Evolutionary conservation across 78 protist genomes (phyloP).

Genomic region (Planoprotostelium fungivorum): DNA sequence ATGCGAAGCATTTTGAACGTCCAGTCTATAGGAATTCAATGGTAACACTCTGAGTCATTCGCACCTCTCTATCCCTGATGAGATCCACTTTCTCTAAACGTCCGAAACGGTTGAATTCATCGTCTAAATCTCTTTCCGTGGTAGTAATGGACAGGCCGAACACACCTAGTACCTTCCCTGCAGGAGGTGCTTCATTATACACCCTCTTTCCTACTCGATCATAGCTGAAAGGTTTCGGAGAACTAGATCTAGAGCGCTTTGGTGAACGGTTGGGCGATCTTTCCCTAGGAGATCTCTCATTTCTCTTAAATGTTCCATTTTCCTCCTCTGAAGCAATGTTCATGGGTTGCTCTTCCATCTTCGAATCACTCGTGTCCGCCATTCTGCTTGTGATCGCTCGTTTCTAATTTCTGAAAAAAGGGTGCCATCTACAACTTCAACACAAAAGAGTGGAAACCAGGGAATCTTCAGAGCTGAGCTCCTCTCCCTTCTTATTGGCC

Average conservation of each 20-base stretch:
- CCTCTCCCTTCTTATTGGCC: too few relatives aligned
- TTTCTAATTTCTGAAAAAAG: too few relatives aligned
- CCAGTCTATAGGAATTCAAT: constrained; percentile 8
- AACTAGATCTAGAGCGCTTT: background rate
- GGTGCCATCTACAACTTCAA: too few relatives aligned
- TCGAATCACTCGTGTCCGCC: too few relatives aligned
- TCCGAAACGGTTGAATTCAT: constrained; percentile 33
- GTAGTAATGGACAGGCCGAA: constrained; percentile 41
- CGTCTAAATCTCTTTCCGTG: constrained; percentile 8
- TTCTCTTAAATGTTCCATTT: too few relatives aligned
- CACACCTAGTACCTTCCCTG: constrained; percentile 33
- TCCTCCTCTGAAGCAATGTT: too few relatives aligned
- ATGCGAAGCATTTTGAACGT: constrained; percentile 46
- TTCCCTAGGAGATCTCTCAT: too few relatives aligned
- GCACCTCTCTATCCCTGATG: constrained; percentile 30
- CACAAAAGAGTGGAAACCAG: too few relatives aligned
- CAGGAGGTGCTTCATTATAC: constrained; percentile 11
- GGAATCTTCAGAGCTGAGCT: too few relatives aligned
- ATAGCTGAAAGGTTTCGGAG: background rate
- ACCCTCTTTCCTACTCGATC: background rate
- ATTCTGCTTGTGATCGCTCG: too few relatives aligned
- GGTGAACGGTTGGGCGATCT: too few relatives aligned
- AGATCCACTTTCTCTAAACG: constrained; percentile 35
- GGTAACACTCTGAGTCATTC: background rate
- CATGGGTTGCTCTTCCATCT: too few relatives aligned